Conservation (phyloP, 108 stramenopile species). For the Fragilaria crotonensis region DNA sequence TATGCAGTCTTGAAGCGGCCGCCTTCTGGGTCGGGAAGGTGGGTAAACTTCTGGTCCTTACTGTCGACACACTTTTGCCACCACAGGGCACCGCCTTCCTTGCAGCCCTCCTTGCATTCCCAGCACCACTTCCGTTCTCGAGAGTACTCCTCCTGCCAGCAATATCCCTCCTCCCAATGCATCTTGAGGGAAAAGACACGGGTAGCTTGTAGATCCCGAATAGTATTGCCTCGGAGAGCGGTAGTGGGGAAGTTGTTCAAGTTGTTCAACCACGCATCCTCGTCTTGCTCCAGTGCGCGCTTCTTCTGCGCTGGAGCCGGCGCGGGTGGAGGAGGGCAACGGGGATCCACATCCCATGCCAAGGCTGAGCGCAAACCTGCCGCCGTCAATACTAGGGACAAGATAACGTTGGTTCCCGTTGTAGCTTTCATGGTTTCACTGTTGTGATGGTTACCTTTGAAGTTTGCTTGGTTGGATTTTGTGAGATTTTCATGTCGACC, state of each 20-base stretch:
- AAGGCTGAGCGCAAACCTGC: neutral
- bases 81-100: neutral
- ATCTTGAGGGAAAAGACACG: neutral
- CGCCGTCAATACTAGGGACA: too few species aligned
- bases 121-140: neutral
- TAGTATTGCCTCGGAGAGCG: neutral
- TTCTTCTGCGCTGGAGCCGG: neutral
- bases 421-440: neutral
- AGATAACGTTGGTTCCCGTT: too few species aligned
- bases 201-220: neutral
- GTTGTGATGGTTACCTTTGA: too few species aligned
- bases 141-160: neutral
- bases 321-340: neutral
- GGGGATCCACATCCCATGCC: neutral
- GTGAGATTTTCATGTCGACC: too few species aligned
- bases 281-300: neutral
- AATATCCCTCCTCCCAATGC: neutral
- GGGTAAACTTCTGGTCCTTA: neutral
- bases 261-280: neutral
- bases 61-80: neutral
- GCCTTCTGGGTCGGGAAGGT: neutral
- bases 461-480: too few species aligned
- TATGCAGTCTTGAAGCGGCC: neutral
- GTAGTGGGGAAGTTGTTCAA: neutral
- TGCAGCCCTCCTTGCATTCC: neutral